phyloP scores from a whole-genome alignment of 2,329 filamentous ascomycete species.

The Hypoxylon sp. region DNA sequence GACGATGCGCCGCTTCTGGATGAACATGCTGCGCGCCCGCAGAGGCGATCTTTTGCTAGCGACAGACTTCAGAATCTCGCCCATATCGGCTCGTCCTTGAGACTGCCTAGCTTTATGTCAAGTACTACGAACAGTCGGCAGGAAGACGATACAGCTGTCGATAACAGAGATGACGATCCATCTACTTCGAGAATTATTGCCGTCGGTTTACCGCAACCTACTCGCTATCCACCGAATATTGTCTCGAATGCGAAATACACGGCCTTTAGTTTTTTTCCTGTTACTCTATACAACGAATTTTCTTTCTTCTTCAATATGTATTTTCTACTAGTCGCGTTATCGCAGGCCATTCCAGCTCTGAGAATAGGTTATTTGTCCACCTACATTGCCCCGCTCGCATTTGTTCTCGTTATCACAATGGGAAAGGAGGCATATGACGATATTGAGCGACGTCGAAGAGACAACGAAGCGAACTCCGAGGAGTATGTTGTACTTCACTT shows the following conservation, averaged over 20 bases:
- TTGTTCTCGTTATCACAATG: conserved; percentile 92
- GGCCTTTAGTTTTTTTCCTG: conserved; percentile 90
- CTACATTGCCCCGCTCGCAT: conserved; percentile 91
- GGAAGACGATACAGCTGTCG: conserved; percentile 65
- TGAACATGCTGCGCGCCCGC: conserved; percentile 55
- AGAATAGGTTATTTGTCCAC: conserved; percentile 95
- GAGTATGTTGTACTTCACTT: conserved; percentile 85
- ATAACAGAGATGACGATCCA: conserved; percentile 72
- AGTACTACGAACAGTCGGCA: conserved; percentile 54
- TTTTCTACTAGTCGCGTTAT: conserved; percentile 94
- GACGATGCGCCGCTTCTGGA: conserved; percentile 84
- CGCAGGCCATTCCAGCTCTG: conserved; percentile 89
- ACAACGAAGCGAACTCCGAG: conserved; percentile 95
- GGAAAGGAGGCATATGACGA: conserved; percentile 98
- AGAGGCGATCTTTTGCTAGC: conserved; percentile 58
- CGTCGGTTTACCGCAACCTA: conserved; percentile 80
- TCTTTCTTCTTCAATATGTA: conserved; percentile 99
- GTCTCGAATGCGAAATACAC: conserved; percentile 99
- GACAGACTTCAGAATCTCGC: conserved; percentile 62
- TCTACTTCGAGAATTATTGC: conserved; percentile 80
- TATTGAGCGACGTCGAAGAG: conserved; percentile 85
- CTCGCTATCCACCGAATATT: conserved; percentile 88
- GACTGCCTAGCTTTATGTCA: conserved; percentile 78
- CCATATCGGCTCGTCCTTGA: conserved; percentile 67
- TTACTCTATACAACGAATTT: conserved; percentile 98